These are phyloP conservation scores for Trifolium subterraneum DNA, from an alignment of 306 rosid genomes.

Conservation along the genomic window DNA sequence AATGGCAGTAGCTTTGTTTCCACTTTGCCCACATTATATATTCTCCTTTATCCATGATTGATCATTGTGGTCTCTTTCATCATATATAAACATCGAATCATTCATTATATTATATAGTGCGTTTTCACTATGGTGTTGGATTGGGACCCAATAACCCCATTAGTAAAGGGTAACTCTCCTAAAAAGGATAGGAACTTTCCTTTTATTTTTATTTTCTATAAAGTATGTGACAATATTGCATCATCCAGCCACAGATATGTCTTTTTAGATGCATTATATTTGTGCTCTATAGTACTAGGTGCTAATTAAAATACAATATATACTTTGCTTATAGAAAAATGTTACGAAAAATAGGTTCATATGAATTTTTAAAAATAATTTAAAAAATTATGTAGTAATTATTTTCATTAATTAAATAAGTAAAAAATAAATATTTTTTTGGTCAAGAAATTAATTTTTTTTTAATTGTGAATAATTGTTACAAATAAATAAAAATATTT, in stretches of 20 bases:
- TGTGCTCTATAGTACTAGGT: background rate
- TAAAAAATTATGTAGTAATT: background rate
- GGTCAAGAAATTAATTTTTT: background rate
- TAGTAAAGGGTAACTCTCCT: constrained; percentile 33
- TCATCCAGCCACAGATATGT: constrained; percentile 26
- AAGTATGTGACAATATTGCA: constrained; percentile 36
- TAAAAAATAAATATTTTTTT: background rate
- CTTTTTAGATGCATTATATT: constrained; percentile 9
- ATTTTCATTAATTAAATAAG: background rate
- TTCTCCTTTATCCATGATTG: constrained; percentile 42
- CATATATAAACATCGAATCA: constrained; percentile 45
- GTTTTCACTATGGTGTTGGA: constrained; percentile 53
- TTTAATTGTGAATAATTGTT: background rate
- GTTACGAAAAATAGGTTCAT: background rate
- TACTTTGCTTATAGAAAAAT: background rate
- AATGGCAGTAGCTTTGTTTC: constrained; percentile 54
- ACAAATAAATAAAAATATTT: background rate
- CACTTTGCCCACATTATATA: constrained; percentile 51
- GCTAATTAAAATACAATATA: background rate
- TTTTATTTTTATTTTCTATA: constrained; percentile 5
- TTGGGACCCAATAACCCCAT: constrained; percentile 40
- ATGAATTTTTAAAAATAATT: background rate
- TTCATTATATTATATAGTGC: constrained; percentile 46
- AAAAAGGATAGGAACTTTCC: constrained; percentile 21
- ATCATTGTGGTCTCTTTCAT: constrained; percentile 51